Evolutionary conservation across 768 basidiomycete genomes (phyloP).

Genomic region (Lyophyllum atratum): DNA sequence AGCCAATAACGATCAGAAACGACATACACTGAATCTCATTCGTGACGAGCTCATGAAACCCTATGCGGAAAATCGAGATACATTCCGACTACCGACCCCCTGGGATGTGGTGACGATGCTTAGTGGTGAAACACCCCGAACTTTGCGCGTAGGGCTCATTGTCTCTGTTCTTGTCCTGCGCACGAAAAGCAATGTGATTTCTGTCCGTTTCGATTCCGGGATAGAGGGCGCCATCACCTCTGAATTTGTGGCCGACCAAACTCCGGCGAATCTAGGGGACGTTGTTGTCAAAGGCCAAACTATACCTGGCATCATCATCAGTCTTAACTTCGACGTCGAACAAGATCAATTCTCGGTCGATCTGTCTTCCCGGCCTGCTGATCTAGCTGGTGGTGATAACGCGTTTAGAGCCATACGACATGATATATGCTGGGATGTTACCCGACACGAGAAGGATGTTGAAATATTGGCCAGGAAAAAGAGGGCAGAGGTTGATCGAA

Average conservation of each 20-base stretch:
- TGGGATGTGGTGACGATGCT: slow-evolving; percentile 95
- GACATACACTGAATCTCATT: slow-evolving; percentile 87
- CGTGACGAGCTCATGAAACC: slow-evolving; percentile 82
- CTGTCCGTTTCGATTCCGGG: slow-evolving; percentile 88
- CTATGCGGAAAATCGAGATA: slow-evolving; percentile 71
- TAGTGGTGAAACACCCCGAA: slow-evolving; percentile 84
- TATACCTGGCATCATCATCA: slow-evolving; percentile 76
- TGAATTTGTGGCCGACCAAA: slow-evolving; percentile 57
- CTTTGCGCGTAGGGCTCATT: slow-evolving; percentile 77
- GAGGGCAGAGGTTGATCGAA: slow-evolving; percentile 76
- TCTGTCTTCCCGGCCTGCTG: slow-evolving; percentile 68
- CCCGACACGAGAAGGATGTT: slow-evolving; percentile 63
- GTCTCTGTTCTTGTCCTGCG: slow-evolving; percentile 75
- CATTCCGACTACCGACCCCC: slow-evolving; percentile 62
- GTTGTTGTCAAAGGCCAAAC: slow-evolving; percentile 79
- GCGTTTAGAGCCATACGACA: slow-evolving; percentile 58
- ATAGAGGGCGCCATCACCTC: slow-evolving; percentile 78
- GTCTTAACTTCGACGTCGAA: slow-evolving; percentile 62
- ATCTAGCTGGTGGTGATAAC: slow-evolving; percentile 63
- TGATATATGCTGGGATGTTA: slow-evolving; percentile 67
- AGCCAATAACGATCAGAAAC: slow-evolving; percentile 82
- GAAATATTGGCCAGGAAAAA: slow-evolving; percentile 83
- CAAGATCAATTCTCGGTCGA: slow-evolving; percentile 69
- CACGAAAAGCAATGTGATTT: slow-evolving; percentile 49
- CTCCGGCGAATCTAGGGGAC: slow-evolving; percentile 39